A percentile compares a stretch with the other conserved stretches of the same genome.
These are phyloP conservation scores for Gillenia trifoliata DNA, from an alignment of 306 rosid species.

Conservation along the genomic window DNA sequence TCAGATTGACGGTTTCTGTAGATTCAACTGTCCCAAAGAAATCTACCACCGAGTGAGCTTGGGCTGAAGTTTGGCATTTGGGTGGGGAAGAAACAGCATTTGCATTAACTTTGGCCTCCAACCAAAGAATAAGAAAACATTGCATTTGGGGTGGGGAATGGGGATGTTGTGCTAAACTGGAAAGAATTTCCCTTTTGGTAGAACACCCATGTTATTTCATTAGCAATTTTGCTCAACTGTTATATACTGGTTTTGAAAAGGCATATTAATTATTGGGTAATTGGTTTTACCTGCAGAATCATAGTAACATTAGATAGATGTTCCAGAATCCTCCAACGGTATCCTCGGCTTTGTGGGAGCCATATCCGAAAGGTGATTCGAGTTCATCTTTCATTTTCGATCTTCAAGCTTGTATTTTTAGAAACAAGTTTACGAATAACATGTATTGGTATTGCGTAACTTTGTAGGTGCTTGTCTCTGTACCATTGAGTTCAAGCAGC, in stretches of 20 bases:
- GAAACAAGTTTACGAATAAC: neutral
- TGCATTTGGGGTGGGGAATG: neutral
- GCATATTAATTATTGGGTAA: neutral
- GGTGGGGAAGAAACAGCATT: neutral
- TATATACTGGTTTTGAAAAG: neutral
- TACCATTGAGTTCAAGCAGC: conserved; percentile 33
- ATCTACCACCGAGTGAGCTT: neutral
- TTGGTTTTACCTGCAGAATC: neutral
- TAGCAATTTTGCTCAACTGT: neutral
- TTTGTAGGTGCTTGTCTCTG: conserved; percentile 41
- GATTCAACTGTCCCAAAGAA: neutral
- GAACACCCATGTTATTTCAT: neutral
- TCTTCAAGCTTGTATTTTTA: neutral
- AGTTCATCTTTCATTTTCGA: conserved; percentile 1
- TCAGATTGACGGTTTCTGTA: neutral
- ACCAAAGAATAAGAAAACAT: neutral
- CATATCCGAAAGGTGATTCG: conserved; percentile 44
- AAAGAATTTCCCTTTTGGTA: neutral
- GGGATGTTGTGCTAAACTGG: neutral
- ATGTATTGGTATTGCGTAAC: conserved; percentile 16
- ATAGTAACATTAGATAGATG: conserved; percentile 18
- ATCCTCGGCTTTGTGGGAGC: conserved; percentile 40
- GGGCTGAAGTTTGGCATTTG: neutral
- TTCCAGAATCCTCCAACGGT: conserved; percentile 40
- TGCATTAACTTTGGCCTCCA: neutral